Evolutionary conservation across 495 filamentous ascomycete species (phyloP).

Genomic region (Lasiosphaeria hispida): DNA sequence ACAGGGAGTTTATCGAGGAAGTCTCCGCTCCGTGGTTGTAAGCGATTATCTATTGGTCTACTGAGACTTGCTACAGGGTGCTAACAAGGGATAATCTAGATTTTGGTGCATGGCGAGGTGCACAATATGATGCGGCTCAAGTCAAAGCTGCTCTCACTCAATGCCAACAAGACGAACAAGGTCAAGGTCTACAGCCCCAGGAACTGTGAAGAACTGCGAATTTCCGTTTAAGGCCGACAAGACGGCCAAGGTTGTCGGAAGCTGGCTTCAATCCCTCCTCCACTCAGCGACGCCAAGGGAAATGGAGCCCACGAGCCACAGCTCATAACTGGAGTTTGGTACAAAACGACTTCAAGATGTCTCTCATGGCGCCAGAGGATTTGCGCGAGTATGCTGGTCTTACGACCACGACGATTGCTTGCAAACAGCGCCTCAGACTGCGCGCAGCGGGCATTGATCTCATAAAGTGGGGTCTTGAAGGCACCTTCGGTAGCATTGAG

Average conservation of each 20-base stretch:
- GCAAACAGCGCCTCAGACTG: slow-evolving; percentile 82
- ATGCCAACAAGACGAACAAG: slow-evolving; percentile 71
- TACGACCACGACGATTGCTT: slow-evolving; percentile 87
- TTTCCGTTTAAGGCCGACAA: slow-evolving; percentile 97
- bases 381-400: slow-evolving; percentile 92
- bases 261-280: slow-evolving; percentile 75
- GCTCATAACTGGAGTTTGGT: slow-evolving; percentile 88
- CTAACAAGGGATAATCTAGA: slow-evolving; percentile 49
- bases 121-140: slow-evolving; percentile 98
- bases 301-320: slow-evolving; percentile 33
- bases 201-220: slow-evolving; percentile 92
- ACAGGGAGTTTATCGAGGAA: slow-evolving; percentile 91
- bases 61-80: background rate
- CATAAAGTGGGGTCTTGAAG: slow-evolving; percentile 90
- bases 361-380: slow-evolving; percentile 93
- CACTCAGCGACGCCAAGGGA: slow-evolving; percentile 33
- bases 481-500: slow-evolving; percentile 85
- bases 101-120: slow-evolving; percentile 93
- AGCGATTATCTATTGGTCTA: slow-evolving; percentile 34
- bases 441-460: slow-evolving; percentile 85
- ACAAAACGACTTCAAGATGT: slow-evolving; percentile 95
- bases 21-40: slow-evolving; percentile 89
- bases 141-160: slow-evolving; percentile 87
- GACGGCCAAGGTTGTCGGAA: slow-evolving; percentile 94
- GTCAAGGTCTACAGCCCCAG: slow-evolving; percentile 89